Conservation (phyloP, 208 protist genomes). For the Acanthamoeba castellanii region DNA sequence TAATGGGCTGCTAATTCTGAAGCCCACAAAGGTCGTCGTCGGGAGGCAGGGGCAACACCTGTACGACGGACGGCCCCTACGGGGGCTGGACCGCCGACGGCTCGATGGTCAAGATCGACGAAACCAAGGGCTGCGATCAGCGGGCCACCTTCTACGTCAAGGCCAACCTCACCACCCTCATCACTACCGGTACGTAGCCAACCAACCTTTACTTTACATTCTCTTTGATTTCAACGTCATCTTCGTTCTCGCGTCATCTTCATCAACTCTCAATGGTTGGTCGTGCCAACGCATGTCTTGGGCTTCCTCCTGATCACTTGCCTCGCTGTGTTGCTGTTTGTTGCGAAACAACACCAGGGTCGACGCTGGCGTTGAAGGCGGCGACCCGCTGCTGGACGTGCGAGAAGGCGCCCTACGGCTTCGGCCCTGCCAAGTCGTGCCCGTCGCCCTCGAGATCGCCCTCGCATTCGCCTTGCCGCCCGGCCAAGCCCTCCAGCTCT, state of each 20-base stretch:
- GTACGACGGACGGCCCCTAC: not conserved
- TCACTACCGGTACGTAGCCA: not conserved
- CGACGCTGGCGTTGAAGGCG: not conserved
- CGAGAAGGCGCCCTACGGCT: not conserved
- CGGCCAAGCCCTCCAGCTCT: not conserved
- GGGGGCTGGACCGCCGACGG: not conserved
- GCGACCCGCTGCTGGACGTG: not conserved
- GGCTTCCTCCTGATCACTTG: too few species aligned
- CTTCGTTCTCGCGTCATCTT: too few species aligned
- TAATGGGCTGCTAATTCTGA: not conserved
- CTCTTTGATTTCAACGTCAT: too few species aligned
- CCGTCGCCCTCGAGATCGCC: too few species aligned
- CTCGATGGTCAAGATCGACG: not conserved
- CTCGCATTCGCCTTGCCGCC: not conserved
- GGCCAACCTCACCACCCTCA: not conserved
- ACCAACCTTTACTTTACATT: too few species aligned
- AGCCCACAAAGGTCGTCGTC: not conserved
- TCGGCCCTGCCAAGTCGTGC: not conserved
- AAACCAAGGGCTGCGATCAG: not conserved
- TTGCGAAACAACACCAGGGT: not conserved
- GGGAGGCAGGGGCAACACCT: not conserved
- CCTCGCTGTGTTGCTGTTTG: not conserved
- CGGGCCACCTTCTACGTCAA: not conserved
- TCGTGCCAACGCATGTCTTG: too few species aligned
- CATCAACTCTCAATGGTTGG: too few species aligned